phyloP scores from a whole-genome alignment of 2,329 filamentous ascomycete species.

The Pseudomassariella vexata region DNA sequence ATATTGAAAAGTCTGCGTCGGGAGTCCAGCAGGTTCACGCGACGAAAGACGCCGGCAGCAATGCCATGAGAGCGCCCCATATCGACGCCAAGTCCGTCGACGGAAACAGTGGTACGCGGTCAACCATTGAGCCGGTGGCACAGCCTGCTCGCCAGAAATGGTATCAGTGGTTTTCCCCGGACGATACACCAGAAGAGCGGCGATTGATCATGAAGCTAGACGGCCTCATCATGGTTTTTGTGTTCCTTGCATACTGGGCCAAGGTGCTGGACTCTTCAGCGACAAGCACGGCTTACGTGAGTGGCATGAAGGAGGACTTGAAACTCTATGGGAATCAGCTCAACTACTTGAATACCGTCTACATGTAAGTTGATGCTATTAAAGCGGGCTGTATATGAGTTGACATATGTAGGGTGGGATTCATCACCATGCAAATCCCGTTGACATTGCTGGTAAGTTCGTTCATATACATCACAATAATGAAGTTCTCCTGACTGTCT shows the following conservation, averaged over 20 bases:
- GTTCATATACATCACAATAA: background rate
- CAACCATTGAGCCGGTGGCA: too few species aligned
- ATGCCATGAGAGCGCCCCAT: too few species aligned
- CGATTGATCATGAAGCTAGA: conserved; percentile 7
- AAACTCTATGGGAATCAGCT: conserved; percentile 22
- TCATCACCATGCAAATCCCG: background rate
- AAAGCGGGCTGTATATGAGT: too few species aligned
- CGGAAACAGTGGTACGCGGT: too few species aligned
- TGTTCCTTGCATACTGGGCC: background rate
- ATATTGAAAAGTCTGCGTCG: too few species aligned
- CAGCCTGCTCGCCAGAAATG: too few species aligned
- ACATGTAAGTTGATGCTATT: background rate
- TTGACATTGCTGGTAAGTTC: background rate
- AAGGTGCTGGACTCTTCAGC: conserved; percentile 2
- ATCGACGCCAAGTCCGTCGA: too few species aligned
- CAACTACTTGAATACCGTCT: conserved; percentile 2
- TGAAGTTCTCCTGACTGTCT: background rate
- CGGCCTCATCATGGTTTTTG: background rate
- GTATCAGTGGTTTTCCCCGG: conserved; percentile 1
- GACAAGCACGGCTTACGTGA: too few species aligned
- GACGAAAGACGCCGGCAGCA: too few species aligned
- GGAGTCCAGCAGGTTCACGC: too few species aligned
- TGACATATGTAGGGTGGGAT: background rate
- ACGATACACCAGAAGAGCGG: conserved; percentile 1
- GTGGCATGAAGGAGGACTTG: conserved; percentile 12